Evolutionary conservation across 1,284 basidiomycete genomes (phyloP), one percentile per base, ranked within the genome.

Genomic region (Phylloporus sp.): DNA sequence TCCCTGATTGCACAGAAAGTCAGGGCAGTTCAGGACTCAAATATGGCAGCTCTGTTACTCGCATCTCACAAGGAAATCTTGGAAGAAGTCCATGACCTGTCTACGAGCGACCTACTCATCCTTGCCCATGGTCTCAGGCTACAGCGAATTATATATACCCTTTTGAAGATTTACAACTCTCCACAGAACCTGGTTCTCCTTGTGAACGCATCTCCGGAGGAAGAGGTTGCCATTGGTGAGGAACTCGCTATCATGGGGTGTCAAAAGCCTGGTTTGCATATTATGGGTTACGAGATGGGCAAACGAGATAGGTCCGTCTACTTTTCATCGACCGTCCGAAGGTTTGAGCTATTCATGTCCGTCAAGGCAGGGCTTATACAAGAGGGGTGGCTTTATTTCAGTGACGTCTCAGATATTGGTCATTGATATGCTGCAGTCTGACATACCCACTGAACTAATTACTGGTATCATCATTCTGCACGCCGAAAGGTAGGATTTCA

Each of bases 391-490:
- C 3, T 81, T 99, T 8, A 84, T 98, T 58, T 95, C 94, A 15
- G 91, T 98, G 44, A 99, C 97, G 0, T 96, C 94, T 37, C 89
- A 94, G 31, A 98, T 99, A 68, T 81, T 99, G 31, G 92, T 97
- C 51, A 95, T 97, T 58, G 98, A 99, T 75, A 93, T 99, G 89
- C 80, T 99, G n/a, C 81, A 94, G 69, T 86, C 87, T 11, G 92
- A 93, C 68, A 88, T 98, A 18, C 96, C 96, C 0, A 91, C 87
- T 1, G 85, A 92, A 26, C 81, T 95, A 53, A 92, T 99, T 56
- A 94, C 95, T 0, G 97, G 97, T 2, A 85, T 99, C n/a, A 82
- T 98, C 6, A 86, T 99, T n/a, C 75, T 98, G 44, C 96, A 98
- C 70, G 95, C 96, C 2, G 97, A 99, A 75, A 90, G 85, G 95